phyloP scores from a whole-genome alignment of 345 rosid species.

The Sisymbrium irio region DNA sequence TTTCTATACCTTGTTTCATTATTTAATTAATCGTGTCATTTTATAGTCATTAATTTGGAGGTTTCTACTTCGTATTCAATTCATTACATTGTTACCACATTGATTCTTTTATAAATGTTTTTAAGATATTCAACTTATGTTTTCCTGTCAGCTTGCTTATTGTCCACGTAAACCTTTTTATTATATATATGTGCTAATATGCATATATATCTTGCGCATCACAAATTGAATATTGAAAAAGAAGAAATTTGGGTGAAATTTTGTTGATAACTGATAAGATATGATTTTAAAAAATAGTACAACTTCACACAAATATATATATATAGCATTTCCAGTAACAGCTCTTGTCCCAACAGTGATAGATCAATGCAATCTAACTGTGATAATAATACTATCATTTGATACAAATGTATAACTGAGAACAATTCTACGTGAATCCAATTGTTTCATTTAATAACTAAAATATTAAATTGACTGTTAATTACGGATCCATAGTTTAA shows the following conservation, averaged over 20 bases:
- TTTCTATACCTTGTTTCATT: constrained; percentile 5
- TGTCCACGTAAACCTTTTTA: constrained; percentile 14
- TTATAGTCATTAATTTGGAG: background rate
- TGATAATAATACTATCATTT: background rate
- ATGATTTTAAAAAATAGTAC: background rate
- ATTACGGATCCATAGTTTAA: constrained; percentile 1
- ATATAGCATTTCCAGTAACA: background rate
- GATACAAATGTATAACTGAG: background rate
- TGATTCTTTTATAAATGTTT: background rate
- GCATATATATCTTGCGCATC: too few relatives aligned
- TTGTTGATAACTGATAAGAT: background rate
- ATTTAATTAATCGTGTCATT: background rate
- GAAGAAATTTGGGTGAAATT: background rate
- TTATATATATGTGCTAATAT: too few relatives aligned
- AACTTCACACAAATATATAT: too few relatives aligned
- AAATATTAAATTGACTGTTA: background rate
- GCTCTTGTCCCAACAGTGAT: constrained; percentile 6
- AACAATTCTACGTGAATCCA: constrained; percentile 14
- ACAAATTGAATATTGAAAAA: too few relatives aligned
- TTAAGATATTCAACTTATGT: background rate
- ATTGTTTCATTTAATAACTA: background rate
- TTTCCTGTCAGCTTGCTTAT: constrained; percentile 15
- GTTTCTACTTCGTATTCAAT: background rate
- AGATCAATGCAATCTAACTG: background rate
- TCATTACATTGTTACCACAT: background rate